These are phyloP conservation scores for Arxiozyma bovina DNA, from an alignment of 1,139 yeast genomes.

Conservation along the genomic window DNA sequence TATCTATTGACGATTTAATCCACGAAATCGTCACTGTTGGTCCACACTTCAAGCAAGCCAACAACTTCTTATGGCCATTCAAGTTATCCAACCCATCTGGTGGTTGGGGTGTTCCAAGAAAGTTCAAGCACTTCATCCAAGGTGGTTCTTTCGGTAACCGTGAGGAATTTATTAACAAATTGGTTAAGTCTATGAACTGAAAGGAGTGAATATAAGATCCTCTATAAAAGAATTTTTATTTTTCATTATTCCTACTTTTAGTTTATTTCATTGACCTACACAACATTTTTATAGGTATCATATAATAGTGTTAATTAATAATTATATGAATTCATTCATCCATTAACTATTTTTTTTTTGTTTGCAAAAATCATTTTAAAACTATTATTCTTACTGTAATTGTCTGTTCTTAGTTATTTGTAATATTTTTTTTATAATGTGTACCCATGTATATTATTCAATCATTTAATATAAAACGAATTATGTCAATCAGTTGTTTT, in stretches of 20 bases:
- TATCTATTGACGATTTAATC: slow-evolving; percentile 92
- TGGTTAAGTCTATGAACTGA: slow-evolving; percentile 95
- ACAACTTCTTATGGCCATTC: slow-evolving; percentile 99
- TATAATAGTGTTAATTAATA: slow-evolving; percentile 3
- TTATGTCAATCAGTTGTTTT: not conserved
- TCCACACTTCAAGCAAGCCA: slow-evolving; percentile 99
- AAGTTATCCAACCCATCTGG: slow-evolving; percentile 98
- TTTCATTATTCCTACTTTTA: not conserved
- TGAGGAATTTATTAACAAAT: slow-evolving; percentile 95
- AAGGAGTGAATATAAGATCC: slow-evolving; percentile 8
- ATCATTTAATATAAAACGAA: not conserved
- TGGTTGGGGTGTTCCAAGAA: slow-evolving; percentile 99
- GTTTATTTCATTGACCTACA: not conserved
- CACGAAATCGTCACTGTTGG: slow-evolving; percentile 99
- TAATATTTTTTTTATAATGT: not conserved
- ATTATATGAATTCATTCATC: slow-evolving; percentile 1
- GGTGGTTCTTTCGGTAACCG: slow-evolving; percentile 99
- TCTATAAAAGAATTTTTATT: no score
- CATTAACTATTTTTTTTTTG: not conserved
- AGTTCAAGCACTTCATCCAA: slow-evolving; percentile 98
- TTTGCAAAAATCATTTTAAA: no score
- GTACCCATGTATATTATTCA: not conserved
- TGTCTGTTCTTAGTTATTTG: not conserved
- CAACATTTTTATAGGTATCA: slow-evolving; percentile 1
- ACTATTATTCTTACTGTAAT: not conserved